Evolutionary conservation across 768 basidiomycete species (phyloP), one percentile per base, ranked within the genome.

Genomic region (Leucogyrophana mollusca): DNA sequence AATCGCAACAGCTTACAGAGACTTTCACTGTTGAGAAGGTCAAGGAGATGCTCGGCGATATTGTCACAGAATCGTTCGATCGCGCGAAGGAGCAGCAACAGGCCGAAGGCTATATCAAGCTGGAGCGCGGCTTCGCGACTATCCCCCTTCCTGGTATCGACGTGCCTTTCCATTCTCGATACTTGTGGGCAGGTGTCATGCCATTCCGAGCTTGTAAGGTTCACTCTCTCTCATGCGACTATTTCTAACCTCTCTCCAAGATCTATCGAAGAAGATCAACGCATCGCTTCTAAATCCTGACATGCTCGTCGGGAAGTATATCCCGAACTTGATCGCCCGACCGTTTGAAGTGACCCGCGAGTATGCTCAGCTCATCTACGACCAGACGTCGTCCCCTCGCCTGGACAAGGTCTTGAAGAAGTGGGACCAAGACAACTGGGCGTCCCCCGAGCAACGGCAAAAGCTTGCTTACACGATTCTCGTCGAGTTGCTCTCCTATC

Each of bases 81-180:
- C 79, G 81, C 45, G 89, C 93, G 3, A 71, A 82, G 42, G 87
- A 87, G 46, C 83, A 87, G 58, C 86, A 94, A 64, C 78, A 81
- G 58, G 73, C 77, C 17, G 87, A 93, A 49, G 95, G 94, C 7
- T 82, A 89, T 56, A 91, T 99, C 71, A 87, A 87, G 57, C 83
- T 99, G 42, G 95, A 99, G 57, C 90, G 96, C 57, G 96, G 96
- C 7, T 96, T 94, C 56, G 95, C 95, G 1, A 94, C 93, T 16
- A 94, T 94, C 47, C 93, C 92, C 34, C 78, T 95, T 32, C 91
- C 94, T 32, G 95, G 95, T 51, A 97, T 99, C 57, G 96, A 98
- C 58, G 96, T 99, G 1, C 96, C 96, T 4, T 99, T 99, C 90
- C 96, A 99, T 67, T 98, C 96, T 3, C 88, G 94, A 49, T 99